Percentiles rank a stretch among this genome's conserved stretches.
Evolutionary conservation across 2,329 filamentous ascomycete genomes (phyloP).

Genomic region (Plectosphaerella cucumerina): DNA sequence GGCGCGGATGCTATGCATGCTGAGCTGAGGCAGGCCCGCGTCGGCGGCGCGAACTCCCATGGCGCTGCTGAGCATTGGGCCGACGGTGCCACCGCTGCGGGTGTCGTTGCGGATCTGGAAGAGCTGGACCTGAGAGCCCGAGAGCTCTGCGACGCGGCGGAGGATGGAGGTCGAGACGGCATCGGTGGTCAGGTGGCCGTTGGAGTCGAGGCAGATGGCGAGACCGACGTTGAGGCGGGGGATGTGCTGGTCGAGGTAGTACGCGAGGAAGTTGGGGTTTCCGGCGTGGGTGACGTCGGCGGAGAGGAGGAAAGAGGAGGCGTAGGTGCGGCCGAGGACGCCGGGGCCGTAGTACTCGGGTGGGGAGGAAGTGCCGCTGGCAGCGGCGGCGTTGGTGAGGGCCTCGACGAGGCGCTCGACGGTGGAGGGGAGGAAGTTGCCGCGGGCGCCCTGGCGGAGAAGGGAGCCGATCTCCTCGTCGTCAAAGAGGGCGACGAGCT

Average conservation of each 20-base stretch:
- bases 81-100: constrained; percentile 88
- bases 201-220: constrained; percentile 74
- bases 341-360: constrained; percentile 32
- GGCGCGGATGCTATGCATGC: constrained; percentile 90
- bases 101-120: constrained; percentile 96
- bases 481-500: constrained; percentile 91
- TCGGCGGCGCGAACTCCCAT: constrained; percentile 83
- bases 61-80: constrained; percentile 76
- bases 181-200: constrained; percentile 96
- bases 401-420: constrained; percentile 79
- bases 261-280: constrained; percentile 85
- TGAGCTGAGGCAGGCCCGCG: constrained; percentile 84
- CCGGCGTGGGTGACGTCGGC: constrained; percentile 92
- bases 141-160: constrained; percentile 71
- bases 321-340: constrained; percentile 76
- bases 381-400: constrained; percentile 43
- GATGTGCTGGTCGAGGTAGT: constrained; percentile 80
- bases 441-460: constrained; percentile 81
- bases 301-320: constrained; percentile 86
- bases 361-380: constrained; percentile 31
- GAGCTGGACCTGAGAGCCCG: constrained; percentile 68
- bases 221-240: constrained; percentile 88
- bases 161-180: constrained; percentile 79
- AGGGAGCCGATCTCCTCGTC: constrained; percentile 94
- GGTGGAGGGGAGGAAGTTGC: constrained; percentile 80